A percentile compares a stretch with the other conserved stretches of the same genome.
Conservation (phyloP, 495 filamentous ascomycete species). For the Penicillium ochrochloron region DNA sequence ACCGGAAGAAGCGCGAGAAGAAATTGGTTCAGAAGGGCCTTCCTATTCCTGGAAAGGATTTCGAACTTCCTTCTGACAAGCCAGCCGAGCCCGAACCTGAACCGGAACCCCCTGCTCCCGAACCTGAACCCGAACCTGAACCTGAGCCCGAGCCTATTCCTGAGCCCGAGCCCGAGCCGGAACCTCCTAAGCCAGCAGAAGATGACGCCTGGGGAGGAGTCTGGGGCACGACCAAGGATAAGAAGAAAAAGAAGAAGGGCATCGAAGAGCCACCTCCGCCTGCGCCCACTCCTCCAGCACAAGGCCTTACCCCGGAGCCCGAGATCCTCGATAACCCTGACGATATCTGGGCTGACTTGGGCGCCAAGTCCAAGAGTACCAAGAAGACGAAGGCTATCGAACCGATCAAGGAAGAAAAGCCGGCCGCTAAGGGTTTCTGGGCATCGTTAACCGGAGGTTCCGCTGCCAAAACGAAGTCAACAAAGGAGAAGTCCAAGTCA, state of each 20-base stretch:
- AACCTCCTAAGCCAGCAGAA: conserved; percentile 25
- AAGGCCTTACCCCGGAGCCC: conserved; percentile 51
- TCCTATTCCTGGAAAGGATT: conserved; percentile 44
- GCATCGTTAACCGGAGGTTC: conserved; percentile 45
- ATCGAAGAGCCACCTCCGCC: conserved; percentile 48
- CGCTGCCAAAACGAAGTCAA: conserved; percentile 31
- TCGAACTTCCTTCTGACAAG: conserved; percentile 35
- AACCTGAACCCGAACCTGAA: conserved; percentile 26
- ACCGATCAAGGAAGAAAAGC: conserved; percentile 36
- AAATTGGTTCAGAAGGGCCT: conserved; percentile 39
- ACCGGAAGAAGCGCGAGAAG: conserved; percentile 48
- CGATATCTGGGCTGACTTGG: conserved; percentile 46
- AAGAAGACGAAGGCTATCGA: conserved; percentile 45
- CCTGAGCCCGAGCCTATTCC: conserved; percentile 22
- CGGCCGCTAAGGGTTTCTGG: conserved; percentile 52
- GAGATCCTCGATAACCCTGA: conserved; percentile 32
- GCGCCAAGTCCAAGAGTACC: conserved; percentile 35
- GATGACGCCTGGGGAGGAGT: conserved; percentile 41
- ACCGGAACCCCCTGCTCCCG: conserved; percentile 25
- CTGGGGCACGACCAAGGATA: conserved; percentile 44
- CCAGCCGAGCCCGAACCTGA: conserved; percentile 23
- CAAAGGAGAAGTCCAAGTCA: conserved; percentile 33
- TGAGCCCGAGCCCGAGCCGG: conserved; percentile 27
- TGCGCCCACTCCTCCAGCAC: conserved; percentile 57
- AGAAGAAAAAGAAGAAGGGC: conserved; percentile 51